A percentile compares a stretch with the other conserved stretches of the same genome.
These are phyloP conservation scores for Obelidium mucronatum DNA, from an alignment of 192 early-diverging fungal genomes.

Conservation along the genomic window DNA sequence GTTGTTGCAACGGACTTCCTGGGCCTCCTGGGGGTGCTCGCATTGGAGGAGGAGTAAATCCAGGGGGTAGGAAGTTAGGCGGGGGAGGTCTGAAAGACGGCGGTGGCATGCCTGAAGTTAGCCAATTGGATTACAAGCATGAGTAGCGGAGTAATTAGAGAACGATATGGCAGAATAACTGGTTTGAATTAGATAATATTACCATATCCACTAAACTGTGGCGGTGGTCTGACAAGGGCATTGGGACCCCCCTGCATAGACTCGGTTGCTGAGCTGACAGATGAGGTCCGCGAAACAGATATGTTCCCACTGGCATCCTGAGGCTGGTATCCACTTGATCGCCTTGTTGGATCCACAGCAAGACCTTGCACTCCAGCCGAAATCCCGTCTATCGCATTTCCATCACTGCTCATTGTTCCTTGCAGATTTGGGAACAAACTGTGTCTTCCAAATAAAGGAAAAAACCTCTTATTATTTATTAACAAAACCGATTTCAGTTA, in stretches of 20 bases:
- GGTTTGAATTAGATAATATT: no score
- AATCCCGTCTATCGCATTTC: not conserved
- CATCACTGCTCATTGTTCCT: not conserved
- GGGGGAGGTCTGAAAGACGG: conserved; percentile 27
- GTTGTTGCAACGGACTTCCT: not conserved
- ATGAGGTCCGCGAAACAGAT: no score
- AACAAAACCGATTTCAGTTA: no score
- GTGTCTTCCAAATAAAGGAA: not conserved
- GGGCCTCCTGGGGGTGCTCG: not conserved
- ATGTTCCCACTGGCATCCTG: no score
- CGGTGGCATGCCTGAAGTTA: conserved; percentile 27
- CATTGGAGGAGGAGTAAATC: not conserved
- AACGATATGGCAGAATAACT: no score
- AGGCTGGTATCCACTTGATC: not conserved
- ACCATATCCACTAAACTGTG: not conserved
- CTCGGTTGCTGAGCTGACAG: no score
- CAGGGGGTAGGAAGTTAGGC: not conserved
- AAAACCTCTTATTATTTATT: not conserved
- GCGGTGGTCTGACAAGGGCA: not conserved
- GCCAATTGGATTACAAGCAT: no score
- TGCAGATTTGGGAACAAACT: not conserved
- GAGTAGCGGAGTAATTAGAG: no score
- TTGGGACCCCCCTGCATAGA: no score
- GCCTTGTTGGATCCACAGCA: not conserved
- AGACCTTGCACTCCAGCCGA: not conserved